Conservation (phyloP, 2,329 filamentous ascomycete species). For the Cladobotryum mycophilum region DNA sequence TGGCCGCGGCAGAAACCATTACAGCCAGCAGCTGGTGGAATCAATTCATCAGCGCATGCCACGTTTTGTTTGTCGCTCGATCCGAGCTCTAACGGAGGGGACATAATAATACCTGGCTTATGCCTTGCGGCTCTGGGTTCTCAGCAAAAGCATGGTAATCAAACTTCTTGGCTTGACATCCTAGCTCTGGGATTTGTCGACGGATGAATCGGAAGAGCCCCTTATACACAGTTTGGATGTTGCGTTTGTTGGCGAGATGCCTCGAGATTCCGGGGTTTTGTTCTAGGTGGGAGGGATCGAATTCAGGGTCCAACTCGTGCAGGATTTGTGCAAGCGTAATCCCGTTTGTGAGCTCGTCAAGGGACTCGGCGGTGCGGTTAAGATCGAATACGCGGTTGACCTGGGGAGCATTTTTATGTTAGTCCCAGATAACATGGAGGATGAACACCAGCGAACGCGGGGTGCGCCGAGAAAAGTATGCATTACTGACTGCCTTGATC, state of each 20-base stretch:
- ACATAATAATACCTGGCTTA: slow-evolving; percentile 39
- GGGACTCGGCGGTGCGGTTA: slow-evolving; percentile 40
- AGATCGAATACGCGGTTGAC: slow-evolving; percentile 37
- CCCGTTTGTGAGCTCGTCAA: slow-evolving; percentile 48
- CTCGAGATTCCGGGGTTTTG: slow-evolving; percentile 36
- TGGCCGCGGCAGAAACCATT: slow-evolving; percentile 54
- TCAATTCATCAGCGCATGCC: slow-evolving; percentile 17
- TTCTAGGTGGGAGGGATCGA: slow-evolving; percentile 49
- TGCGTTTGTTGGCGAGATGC: slow-evolving; percentile 44
- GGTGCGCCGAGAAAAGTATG: slow-evolving; percentile 5
- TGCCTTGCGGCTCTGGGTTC: slow-evolving; percentile 48
- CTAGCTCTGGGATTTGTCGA: slow-evolving; percentile 44
- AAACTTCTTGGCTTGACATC: slow-evolving; percentile 45
- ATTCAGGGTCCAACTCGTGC: slow-evolving; percentile 51
- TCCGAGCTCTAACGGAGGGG: neutral
- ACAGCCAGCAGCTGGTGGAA: slow-evolving; percentile 53
- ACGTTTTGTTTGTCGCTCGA: neutral
- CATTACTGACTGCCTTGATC: slow-evolving; percentile 44
- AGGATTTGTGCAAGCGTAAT: slow-evolving; percentile 49
- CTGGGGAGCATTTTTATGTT: slow-evolving; percentile 15
- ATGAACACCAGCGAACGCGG: slow-evolving; percentile 5
- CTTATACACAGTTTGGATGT: slow-evolving; percentile 48
- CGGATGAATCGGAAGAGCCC: slow-evolving; percentile 51
- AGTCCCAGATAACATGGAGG: neutral
- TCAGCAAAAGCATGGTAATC: slow-evolving; percentile 54